Evolutionary conservation across 1,284 basidiomycete species (phyloP), one percentile per base, ranked within the genome.

Genomic region (Inonotus hispidus): DNA sequence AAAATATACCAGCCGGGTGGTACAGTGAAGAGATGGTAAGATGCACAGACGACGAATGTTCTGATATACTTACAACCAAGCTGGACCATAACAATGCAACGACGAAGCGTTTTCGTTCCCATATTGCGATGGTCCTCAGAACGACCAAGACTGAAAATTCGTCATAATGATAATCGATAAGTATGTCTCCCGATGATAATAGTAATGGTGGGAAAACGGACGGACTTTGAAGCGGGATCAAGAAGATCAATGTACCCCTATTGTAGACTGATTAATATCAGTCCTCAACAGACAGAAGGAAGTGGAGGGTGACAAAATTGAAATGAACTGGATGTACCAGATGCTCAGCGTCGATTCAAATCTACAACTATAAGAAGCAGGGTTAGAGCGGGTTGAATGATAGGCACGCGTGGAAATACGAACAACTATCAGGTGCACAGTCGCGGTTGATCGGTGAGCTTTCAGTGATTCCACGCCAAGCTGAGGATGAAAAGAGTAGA

Each of bases 141-240:
- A 60, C 46, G n/a, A 53, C 32, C 23, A 60, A 43, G 27, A 60
- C 58, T 60, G 25, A n/a, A 2, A 35, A 10, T n/a, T 4, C 13
- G 25, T 10, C 16, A 46, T 27, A 3, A 1, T 27, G 21, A 23
- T 59, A 19, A 60, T n/a, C n/a, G n/a, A n/a, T n/a, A n/a, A n/a
- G n/a, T n/a, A n/a, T n/a, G n/a, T 10, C 13, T 39, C 8, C 3
- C 3, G 21, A 37, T 6, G n/a, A 27, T 5, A 27, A 37, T 6
- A 25, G n/a, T 5, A 27, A 27, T 43, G 16, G 8, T 27, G 2
- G 14, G 16, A 32, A 11, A 32, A 7, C 4, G 25, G 19, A 49
- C 56, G 1, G 10, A 60, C 58, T 60, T 49, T 60, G 58, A n/a
- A 60, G 29, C 8, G 58, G 58, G 2, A 60, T 43, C 13, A 60